Evolutionary conservation across 2,329 filamentous ascomycete genomes (phyloP).

Genomic region (Nigrospora osmanthi): DNA sequence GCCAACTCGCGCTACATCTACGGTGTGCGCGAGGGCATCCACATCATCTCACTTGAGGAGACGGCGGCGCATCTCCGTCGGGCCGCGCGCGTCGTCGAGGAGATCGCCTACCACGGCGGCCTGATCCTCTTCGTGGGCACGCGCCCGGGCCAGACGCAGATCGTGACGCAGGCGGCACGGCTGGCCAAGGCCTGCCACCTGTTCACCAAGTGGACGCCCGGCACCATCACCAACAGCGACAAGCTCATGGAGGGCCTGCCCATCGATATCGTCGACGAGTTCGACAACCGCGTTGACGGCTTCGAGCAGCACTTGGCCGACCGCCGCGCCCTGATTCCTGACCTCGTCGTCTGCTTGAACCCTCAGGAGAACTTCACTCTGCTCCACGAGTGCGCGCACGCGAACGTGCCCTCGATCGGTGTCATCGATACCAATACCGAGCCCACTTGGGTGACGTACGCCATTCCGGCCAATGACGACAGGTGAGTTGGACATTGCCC

Average conservation of each 20-base stretch:
- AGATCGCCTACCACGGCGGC: conserved; percentile 74
- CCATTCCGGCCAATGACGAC: conserved; percentile 95
- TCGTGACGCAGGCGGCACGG: conserved; percentile 74
- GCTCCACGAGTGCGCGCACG: conserved; percentile 82
- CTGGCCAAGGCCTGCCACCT: conserved; percentile 76
- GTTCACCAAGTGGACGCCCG: conserved; percentile 89
- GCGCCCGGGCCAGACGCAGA: conserved; percentile 69
- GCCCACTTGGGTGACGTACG: conserved; percentile 90
- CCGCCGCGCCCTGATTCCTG: conserved; percentile 66
- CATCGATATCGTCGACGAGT: conserved; percentile 69
- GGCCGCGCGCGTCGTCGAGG: conserved; percentile 85
- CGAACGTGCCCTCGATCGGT: conserved; percentile 88
- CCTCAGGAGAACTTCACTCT: conserved; percentile 86
- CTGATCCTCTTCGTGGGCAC: conserved; percentile 89
- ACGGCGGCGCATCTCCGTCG: conserved; percentile 87
- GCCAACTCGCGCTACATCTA: conserved; percentile 91
- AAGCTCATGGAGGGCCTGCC: conserved; percentile 68
- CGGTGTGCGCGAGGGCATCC: conserved; percentile 78
- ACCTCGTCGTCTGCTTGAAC: conserved; percentile 88
- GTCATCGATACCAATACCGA: conserved; percentile 91
- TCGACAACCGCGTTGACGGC: conserved; percentile 52
- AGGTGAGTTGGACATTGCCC: conserved; percentile 40
- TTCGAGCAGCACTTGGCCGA: conserved; percentile 60
- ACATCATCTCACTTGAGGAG: conserved; percentile 87
- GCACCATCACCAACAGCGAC: conserved; percentile 86